Evolutionary conservation across 2,329 filamentous ascomycete genomes (phyloP).

Genomic region (Pseudopithomyces chartarum): DNA sequence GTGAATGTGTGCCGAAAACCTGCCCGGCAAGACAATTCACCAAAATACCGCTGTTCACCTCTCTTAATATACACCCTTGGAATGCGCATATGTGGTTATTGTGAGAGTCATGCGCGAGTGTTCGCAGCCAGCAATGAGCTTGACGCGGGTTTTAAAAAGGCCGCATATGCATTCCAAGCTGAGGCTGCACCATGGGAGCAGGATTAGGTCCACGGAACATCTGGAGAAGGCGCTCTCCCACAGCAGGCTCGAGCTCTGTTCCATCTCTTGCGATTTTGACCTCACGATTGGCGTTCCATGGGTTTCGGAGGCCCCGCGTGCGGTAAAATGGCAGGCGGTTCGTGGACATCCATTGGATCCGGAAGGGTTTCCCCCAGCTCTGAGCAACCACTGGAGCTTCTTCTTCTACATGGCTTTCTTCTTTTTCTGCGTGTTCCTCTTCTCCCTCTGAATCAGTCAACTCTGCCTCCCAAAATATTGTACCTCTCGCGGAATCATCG

Average conservation of each 20-base stretch:
- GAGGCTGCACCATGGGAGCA: constrained; percentile 26
- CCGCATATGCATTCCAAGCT: constrained; percentile 29
- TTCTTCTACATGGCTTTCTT: constrained; percentile 47
- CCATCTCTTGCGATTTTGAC: constrained; percentile 96
- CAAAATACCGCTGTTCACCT: background rate
- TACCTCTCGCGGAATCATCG: constrained; percentile 89
- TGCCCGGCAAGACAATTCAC: constrained; percentile 18
- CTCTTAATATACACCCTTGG: background rate
- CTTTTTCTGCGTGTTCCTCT: constrained; percentile 51
- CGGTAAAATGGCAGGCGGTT: constrained; percentile 84
- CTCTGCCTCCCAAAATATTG: constrained; percentile 94
- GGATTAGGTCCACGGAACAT: constrained; percentile 66
- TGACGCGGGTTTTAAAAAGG: constrained; percentile 23
- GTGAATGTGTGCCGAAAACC: constrained; percentile 13
- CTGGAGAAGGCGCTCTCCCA: constrained; percentile 76
- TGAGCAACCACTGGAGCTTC: constrained; percentile 52
- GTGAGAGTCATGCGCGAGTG: no score
- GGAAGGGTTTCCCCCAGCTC: constrained; percentile 89
- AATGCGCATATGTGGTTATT: background rate
- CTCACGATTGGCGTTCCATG: constrained; percentile 93
- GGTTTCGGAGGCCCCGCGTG: constrained; percentile 84
- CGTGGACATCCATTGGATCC: constrained; percentile 87
- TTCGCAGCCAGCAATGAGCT: background rate
- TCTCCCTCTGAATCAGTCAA: constrained; percentile 59
- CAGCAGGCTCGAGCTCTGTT: constrained; percentile 84